These are phyloP conservation scores for Hippophae tibetana DNA, from an alignment of 306 rosid genomes.

Conservation along the genomic window DNA sequence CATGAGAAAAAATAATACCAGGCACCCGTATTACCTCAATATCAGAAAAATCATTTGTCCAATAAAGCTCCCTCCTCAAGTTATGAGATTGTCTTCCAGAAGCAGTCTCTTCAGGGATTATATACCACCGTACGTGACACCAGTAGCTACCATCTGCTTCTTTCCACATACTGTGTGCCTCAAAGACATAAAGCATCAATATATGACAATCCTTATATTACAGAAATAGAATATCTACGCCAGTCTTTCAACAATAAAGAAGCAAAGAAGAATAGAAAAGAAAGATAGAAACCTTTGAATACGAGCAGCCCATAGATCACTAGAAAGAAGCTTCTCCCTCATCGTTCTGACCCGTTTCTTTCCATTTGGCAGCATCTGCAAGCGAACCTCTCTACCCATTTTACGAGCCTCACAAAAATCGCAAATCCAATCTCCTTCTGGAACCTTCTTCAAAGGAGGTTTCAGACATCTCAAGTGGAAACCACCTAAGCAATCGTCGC, in stretches of 20 bases:
- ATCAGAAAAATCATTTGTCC: conserved; percentile 66
- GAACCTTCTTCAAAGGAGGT: conserved; percentile 69
- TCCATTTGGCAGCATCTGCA: conserved; percentile 57
- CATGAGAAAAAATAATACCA: conserved; percentile 12
- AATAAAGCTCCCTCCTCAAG: conserved; percentile 78
- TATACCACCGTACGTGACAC: conserved; percentile 73
- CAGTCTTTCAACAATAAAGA: too few species aligned
- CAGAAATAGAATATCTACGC: too few species aligned
- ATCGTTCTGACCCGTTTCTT: conserved; percentile 56
- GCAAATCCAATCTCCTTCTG: conserved; percentile 85
- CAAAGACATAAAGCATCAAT: conserved; percentile 10
- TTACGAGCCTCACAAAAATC: conserved; percentile 59
- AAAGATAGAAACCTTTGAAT: conserved; percentile 36
- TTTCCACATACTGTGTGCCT: conserved; percentile 62
- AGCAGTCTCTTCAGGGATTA: conserved; percentile 83
- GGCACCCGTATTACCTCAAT: conserved; percentile 51
- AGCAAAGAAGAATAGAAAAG: not conserved
- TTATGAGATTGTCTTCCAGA: conserved; percentile 86
- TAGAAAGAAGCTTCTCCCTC: conserved; percentile 79
- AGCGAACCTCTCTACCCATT: conserved; percentile 41
- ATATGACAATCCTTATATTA: not conserved
- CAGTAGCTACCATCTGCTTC: conserved; percentile 59
- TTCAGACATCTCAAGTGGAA: conserved; percentile 81
- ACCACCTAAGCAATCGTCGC: conserved; percentile 83
- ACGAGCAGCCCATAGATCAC: conserved; percentile 80